A percentile compares a stretch with the other conserved stretches of the same genome.
Conservation (phyloP, 306 rosid genomes). For the Lotus japonicus region DNA sequence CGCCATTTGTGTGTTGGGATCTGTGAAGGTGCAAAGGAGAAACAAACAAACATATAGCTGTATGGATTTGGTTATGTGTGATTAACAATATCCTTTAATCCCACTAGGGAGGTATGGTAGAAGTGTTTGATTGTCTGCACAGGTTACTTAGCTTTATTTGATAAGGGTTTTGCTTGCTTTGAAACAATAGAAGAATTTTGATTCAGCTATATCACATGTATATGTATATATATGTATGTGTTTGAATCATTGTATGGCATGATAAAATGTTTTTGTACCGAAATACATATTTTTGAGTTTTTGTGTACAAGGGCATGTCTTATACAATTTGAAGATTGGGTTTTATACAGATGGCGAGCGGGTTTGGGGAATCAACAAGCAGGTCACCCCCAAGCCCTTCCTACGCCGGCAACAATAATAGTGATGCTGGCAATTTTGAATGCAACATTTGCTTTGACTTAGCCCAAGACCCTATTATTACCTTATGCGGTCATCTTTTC, state of each 20-base stretch:
- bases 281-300: neutral
- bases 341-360: conserved; percentile 50
- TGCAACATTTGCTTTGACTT: conserved; percentile 89
- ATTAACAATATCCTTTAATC: neutral
- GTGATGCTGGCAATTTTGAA: conserved; percentile 64
- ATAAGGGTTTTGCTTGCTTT: neutral
- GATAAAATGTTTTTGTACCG: neutral
- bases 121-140: neutral
- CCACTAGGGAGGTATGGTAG: neutral
- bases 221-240: no score
- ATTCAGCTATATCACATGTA: neutral
- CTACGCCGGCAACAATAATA: conserved; percentile 35
- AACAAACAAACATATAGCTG: neutral
- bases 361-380: conserved; percentile 69
- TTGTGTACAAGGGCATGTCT: neutral
- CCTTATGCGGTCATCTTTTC: conserved; percentile 83
- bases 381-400: conserved; percentile 64
- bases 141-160: neutral
- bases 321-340: conserved; percentile 15
- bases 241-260: neutral
- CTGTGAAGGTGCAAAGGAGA: no score
- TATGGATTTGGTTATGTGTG: neutral
- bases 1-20: no score
- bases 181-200: neutral
- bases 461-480: conserved; percentile 88